Conservation (phyloP, 2,329 filamentous ascomycete genomes). For the Salinomyces thailandicus region DNA sequence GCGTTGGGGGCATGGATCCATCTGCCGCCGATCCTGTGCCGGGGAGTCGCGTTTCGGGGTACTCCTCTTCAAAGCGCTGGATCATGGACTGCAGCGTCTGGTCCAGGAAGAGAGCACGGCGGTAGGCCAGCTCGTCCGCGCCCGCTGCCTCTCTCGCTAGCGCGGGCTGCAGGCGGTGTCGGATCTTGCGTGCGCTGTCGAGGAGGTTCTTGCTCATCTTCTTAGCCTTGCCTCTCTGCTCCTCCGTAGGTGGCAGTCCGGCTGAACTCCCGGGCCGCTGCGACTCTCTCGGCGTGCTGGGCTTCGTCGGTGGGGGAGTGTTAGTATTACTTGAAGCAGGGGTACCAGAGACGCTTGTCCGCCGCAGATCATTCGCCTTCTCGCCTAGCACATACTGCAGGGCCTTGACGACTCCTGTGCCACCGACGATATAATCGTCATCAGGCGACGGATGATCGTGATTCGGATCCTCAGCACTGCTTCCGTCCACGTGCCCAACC, state of each 20-base stretch:
- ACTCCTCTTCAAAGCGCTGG: slow-evolving; percentile 90
- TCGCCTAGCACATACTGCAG: slow-evolving; percentile 83
- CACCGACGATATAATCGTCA: slow-evolving; percentile 91
- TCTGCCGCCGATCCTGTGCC: slow-evolving; percentile 7
- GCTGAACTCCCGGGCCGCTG: slow-evolving; percentile 19
- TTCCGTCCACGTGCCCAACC: slow-evolving; percentile 57
- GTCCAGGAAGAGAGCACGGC: slow-evolving; percentile 77
- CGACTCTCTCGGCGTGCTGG: slow-evolving; percentile 32
- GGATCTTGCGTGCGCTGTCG: slow-evolving; percentile 78
- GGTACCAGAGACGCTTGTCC: slow-evolving; percentile 27
- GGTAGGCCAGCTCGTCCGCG: slow-evolving; percentile 64
- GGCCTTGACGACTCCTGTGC: slow-evolving; percentile 89
- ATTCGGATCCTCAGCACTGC: slow-evolving; percentile 42
- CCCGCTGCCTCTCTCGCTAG: slow-evolving; percentile 62
- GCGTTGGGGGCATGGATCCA: slow-evolving; percentile 2
- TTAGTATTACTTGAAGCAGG: slow-evolving; percentile 36
- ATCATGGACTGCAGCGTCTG: slow-evolving; percentile 84
- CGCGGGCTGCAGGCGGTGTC: slow-evolving; percentile 70
- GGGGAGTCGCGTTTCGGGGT: slow-evolving; percentile 68
- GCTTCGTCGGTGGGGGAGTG: too few relatives aligned
- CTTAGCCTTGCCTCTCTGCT: slow-evolving; percentile 56
- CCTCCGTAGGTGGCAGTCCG: slow-evolving; percentile 17
- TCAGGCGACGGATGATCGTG: slow-evolving; percentile 64
- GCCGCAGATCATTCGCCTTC: slow-evolving; percentile 43
- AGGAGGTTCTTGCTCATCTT: slow-evolving; percentile 90